Conservation (phyloP, 2,329 filamentous ascomycete genomes). For the Aspergillus piperis region DNA sequence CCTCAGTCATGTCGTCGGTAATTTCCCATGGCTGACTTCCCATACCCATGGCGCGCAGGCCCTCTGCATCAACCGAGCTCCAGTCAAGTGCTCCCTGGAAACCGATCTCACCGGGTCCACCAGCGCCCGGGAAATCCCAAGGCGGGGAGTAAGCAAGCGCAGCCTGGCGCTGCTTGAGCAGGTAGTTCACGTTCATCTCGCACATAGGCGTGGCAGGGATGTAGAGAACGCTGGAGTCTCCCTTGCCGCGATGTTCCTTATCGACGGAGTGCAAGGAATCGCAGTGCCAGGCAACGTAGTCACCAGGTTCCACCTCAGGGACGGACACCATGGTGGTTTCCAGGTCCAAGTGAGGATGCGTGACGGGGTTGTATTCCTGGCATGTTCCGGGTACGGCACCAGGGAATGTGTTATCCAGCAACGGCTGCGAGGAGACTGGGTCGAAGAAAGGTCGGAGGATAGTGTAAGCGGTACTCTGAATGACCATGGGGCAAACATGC, state of each 20-base stretch:
- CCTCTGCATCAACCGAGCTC: conserved; percentile 47
- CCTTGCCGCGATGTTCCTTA: conserved; percentile 67
- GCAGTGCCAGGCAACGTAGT: conserved; percentile 79
- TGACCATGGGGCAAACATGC: conserved; percentile 75
- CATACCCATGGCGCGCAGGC: conserved; percentile 58
- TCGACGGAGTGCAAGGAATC: conserved; percentile 83
- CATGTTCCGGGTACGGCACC: conserved; percentile 69
- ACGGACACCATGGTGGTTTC: conserved; percentile 70
- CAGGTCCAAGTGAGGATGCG: conserved; percentile 72
- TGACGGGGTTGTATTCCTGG: conserved; percentile 65
- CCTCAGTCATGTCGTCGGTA: conserved; percentile 49
- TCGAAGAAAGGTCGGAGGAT: conserved; percentile 83
- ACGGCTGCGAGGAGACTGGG: conserved; percentile 48
- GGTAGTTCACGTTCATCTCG: conserved; percentile 69
- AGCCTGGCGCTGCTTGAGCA: conserved; percentile 68
- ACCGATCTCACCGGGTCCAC: conserved; percentile 44
- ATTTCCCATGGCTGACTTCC: conserved; percentile 52
- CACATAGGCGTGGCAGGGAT: conserved; percentile 86
- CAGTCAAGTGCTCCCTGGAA: conserved; percentile 44
- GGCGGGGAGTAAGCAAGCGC: conserved; percentile 69
- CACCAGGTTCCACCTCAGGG: conserved; percentile 68
- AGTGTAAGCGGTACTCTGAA: conserved; percentile 74
- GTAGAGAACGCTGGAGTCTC: conserved; percentile 82
- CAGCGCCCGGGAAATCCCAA: conserved; percentile 68
- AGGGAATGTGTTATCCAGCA: conserved; percentile 57